phyloP scores from a whole-genome alignment of 306 rosid genomes.

The Pyrus bretschneideri region DNA sequence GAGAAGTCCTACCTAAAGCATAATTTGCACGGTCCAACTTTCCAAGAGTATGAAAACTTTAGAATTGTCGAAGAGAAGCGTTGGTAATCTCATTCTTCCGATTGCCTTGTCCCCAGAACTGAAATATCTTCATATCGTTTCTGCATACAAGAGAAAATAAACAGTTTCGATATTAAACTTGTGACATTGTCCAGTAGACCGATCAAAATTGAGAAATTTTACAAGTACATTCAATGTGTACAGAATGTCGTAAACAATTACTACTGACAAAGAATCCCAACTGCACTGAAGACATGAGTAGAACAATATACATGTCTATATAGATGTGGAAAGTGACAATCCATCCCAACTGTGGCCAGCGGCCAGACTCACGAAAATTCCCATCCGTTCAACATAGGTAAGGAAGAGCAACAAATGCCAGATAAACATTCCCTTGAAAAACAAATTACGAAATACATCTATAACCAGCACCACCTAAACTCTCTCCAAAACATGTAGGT shows the following conservation, averaged over 20 bases:
- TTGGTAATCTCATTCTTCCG: slow-evolving; percentile 33
- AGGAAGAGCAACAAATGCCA: not conserved
- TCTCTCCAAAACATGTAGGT: not conserved
- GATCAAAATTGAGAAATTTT: not conserved
- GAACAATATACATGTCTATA: not conserved
- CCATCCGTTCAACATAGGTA: not conserved
- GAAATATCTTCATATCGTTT: slow-evolving; percentile 58
- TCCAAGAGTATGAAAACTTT: slow-evolving; percentile 23
- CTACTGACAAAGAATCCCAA: not conserved
- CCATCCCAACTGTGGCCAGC: not conserved
- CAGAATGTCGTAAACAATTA: not conserved
- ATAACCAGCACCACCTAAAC: not conserved
- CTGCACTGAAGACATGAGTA: not conserved
- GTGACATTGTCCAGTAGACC: not conserved
- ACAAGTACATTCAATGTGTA: not conserved
- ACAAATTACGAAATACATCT: not conserved
- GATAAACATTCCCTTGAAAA: not conserved
- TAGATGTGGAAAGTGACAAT: not conserved
- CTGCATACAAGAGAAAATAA: slow-evolving; percentile 19
- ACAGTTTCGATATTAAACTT: not conserved
- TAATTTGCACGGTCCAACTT: slow-evolving; percentile 24
- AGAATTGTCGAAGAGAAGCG: slow-evolving; percentile 1
- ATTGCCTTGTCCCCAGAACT: slow-evolving; percentile 50
- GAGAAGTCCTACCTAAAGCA: slow-evolving; percentile 39
- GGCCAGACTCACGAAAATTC: not conserved